Evolutionary conservation across 179 eudicot species (phyloP).

Genomic region (Gypsophila paniculata): DNA sequence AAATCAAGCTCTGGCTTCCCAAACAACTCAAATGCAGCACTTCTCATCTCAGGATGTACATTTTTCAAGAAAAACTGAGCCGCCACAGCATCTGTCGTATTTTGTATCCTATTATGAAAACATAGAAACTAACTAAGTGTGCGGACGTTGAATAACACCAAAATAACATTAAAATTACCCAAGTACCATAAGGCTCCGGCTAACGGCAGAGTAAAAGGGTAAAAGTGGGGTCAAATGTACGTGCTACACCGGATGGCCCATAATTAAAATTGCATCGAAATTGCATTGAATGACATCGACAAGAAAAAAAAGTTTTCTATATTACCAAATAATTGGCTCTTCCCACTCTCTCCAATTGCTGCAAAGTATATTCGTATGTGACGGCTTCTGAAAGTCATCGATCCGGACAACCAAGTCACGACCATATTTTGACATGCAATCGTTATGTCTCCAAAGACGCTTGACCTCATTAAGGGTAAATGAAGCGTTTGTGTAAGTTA

Average conservation of each 20-base stretch:
- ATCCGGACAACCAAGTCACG: slow-evolving; percentile 64
- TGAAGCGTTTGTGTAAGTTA: slow-evolving; percentile 63
- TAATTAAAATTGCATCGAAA: neutral
- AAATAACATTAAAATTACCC: neutral
- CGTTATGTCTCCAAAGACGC: slow-evolving; percentile 73
- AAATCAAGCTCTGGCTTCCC: slow-evolving; percentile 59
- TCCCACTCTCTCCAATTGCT: slow-evolving; percentile 86
- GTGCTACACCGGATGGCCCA: neutral
- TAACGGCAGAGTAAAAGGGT: neutral
- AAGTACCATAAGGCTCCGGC: neutral
- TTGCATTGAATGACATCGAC: neutral
- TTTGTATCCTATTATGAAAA: slow-evolving; percentile 60
- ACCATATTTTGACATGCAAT: slow-evolving; percentile 63
- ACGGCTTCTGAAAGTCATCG: slow-evolving; percentile 90
- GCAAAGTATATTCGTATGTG: slow-evolving; percentile 66
- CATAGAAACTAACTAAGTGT: neutral
- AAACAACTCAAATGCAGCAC: slow-evolving; percentile 61
- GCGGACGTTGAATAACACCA: neutral
- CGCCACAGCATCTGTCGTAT: slow-evolving; percentile 93
- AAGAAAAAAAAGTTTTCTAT: slow-evolving; percentile 2
- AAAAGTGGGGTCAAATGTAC: neutral
- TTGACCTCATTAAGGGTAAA: slow-evolving; percentile 80
- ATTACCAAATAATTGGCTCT: slow-evolving; percentile 89
- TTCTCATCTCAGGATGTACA: slow-evolving; percentile 61
- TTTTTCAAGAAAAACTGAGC: slow-evolving; percentile 87